A percentile compares a stretch with the other conserved stretches of the same genome.
Evolutionary conservation across 1,284 basidiomycete genomes (phyloP).

Genomic region (Malassezia psittaci): DNA sequence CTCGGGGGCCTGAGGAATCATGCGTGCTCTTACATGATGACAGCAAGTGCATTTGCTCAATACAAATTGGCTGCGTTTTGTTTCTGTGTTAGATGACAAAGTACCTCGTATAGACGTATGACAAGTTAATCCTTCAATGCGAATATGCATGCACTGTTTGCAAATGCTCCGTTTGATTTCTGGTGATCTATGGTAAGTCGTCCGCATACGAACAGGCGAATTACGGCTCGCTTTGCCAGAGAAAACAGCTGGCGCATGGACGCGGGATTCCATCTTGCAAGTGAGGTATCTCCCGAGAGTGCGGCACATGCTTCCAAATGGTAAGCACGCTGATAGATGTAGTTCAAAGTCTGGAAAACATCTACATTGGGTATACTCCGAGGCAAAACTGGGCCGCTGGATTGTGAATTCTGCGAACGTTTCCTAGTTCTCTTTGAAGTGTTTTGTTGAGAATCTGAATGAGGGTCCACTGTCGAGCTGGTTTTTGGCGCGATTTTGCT

Average conservation of each 20-base stretch:
- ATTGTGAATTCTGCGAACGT: too few relatives aligned
- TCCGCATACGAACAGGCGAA: slow-evolving; percentile 3
- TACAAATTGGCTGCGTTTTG: background rate
- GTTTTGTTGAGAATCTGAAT: too few relatives aligned
- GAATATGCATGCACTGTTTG: background rate
- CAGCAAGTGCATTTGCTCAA: background rate
- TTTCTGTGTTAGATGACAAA: background rate
- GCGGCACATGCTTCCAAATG: background rate
- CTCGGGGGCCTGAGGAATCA: background rate
- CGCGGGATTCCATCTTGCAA: background rate
- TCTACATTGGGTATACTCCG: slow-evolving; percentile 17
- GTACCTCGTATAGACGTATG: slow-evolving; percentile 1
- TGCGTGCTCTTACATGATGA: background rate
- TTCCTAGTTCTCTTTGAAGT: too few relatives aligned
- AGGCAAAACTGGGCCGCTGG: background rate
- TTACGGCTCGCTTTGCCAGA: slow-evolving; percentile 12
- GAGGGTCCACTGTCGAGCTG: too few relatives aligned
- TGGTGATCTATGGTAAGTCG: background rate
- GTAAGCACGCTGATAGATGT: slow-evolving; percentile 13
- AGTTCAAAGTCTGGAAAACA: slow-evolving; percentile 19
- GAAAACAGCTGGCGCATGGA: slow-evolving; percentile 11
- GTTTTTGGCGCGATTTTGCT: too few relatives aligned
- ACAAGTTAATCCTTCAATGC: slow-evolving; percentile 7
- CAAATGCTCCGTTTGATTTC: slow-evolving; percentile 13
- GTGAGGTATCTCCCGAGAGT: background rate